Conservation (phyloP, 257 asterid genomes). For the Solanum arcanum region DNA sequence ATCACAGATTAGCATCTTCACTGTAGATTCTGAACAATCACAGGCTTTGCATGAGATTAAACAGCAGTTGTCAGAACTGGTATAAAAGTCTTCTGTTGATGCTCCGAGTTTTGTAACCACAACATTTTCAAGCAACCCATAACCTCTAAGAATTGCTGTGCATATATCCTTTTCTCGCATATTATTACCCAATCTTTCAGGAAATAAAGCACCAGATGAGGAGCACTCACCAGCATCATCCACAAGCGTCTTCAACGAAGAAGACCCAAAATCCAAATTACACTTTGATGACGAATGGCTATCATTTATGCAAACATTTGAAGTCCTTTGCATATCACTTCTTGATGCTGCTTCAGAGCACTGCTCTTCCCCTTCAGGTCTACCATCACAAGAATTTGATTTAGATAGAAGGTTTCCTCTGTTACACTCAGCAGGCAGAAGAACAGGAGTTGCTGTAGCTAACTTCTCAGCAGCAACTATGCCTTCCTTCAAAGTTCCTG, state of each 20-base stretch:
- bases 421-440: conserved; percentile 8
- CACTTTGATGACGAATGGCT: conserved; percentile 64
- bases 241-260: conserved; percentile 24
- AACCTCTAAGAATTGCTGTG: conserved; percentile 46
- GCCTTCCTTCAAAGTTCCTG: conserved; percentile 22
- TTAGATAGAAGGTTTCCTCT: conserved; percentile 16
- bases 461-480: conserved; percentile 23
- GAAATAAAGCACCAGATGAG: conserved; percentile 49
- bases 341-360: conserved; percentile 33
- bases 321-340: conserved; percentile 20
- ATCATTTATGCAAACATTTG: conserved; percentile 27
- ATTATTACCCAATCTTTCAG: conserved; percentile 25
- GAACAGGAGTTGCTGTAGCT: conserved; percentile 8
- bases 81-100: conserved; percentile 12
- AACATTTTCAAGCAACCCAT: conserved; percentile 40
- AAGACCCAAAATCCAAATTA: conserved; percentile 31
- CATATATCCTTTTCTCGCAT: conserved; percentile 57
- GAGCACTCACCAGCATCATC: conserved; percentile 63
- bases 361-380: conserved; percentile 17
- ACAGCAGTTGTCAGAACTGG: conserved; percentile 22
- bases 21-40: conserved; percentile 29
- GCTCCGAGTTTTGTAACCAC: conserved; percentile 5
- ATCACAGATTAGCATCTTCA: conserved; percentile 67
- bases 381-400: conserved; percentile 26
- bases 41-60: conserved; percentile 55